Percentiles rank a stretch among this genome's conserved stretches.
These are phyloP conservation scores for Stereocaulon alpinum DNA, from an alignment of 495 filamentous ascomycete species.

Conservation along the genomic window DNA sequence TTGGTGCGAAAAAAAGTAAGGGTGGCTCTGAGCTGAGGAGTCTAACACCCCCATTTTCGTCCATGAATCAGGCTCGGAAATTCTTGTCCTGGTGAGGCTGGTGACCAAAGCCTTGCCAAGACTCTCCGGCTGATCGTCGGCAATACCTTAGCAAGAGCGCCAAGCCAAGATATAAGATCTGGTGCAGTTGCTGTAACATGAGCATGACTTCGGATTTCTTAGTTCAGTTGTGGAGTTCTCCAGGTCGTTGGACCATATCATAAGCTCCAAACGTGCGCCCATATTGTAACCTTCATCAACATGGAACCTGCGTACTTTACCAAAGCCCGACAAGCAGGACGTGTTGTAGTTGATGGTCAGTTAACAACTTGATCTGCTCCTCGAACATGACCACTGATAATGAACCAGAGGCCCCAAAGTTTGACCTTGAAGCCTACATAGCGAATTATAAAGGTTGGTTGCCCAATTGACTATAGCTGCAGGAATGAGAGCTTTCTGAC, in stretches of 20 bases:
- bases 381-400: neutral
- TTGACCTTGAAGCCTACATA: constrained; percentile 89
- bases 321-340: constrained; percentile 18
- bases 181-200: too few species aligned
- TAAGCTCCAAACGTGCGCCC: neutral
- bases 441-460: constrained; percentile 72
- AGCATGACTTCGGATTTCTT: too few species aligned
- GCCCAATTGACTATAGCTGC: constrained; percentile 6
- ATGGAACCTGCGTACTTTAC: constrained; percentile 18
- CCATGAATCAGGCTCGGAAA: too few species aligned
- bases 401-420: constrained; percentile 65
- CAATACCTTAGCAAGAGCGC: too few species aligned
- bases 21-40: too few species aligned
- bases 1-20: too few species aligned
- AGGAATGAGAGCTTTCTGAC: neutral
- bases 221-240: neutral
- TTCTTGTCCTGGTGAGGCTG: too few species aligned
- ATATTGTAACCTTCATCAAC: neutral
- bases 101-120: too few species aligned
- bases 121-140: too few species aligned
- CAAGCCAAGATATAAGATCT: too few species aligned
- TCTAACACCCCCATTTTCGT: too few species aligned
- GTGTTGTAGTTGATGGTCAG: constrained; percentile 19
- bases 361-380: neutral
- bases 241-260: constrained; percentile 16